Percentiles rank a stretch among this genome's conserved stretches.
These are phyloP conservation scores for Colletotrichum sp. DNA, from an alignment of 2,329 filamentous ascomycete genomes.

Conservation along the genomic window DNA sequence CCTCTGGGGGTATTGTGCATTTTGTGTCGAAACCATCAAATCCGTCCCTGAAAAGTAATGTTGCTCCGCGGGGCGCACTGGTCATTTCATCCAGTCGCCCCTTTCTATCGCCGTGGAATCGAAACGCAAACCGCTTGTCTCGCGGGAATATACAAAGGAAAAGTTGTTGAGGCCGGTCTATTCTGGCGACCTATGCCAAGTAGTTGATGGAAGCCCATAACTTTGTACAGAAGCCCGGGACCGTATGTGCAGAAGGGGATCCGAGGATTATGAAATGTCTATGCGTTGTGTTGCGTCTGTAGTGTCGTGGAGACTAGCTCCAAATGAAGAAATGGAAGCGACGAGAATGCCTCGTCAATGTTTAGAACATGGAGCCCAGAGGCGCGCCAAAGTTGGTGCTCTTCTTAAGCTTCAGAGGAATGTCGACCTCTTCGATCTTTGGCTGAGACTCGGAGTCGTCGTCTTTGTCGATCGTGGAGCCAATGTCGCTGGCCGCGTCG, in stretches of 20 bases:
- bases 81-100: background rate
- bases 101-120: constrained; percentile 3
- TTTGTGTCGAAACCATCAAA: constrained; percentile 18
- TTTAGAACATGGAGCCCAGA: constrained; percentile 19
- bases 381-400: constrained; percentile 38
- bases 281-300: background rate
- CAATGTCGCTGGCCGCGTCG: constrained; percentile 17
- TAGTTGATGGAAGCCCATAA: background rate
- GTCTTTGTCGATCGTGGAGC: constrained; percentile 21
- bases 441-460: constrained; percentile 27
- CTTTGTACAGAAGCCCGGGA: constrained; percentile 5
- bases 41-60: constrained; percentile 6
- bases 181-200: background rate
- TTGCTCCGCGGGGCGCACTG: background rate
- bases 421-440: constrained; percentile 41
- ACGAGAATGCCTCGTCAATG: background rate
- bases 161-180: background rate
- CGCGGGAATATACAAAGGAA: constrained; percentile 4
- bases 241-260: constrained; percentile 13
- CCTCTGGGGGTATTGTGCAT: constrained; percentile 23
- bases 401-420: constrained; percentile 50
- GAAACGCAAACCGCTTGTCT: background rate
- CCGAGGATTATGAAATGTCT: background rate
- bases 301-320: background rate
- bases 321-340: background rate